A percentile compares a stretch with the other conserved stretches of the same genome.
Conservation (phyloP, 2,329 filamentous ascomycete genomes). For the Ilyonectria destructans region DNA sequence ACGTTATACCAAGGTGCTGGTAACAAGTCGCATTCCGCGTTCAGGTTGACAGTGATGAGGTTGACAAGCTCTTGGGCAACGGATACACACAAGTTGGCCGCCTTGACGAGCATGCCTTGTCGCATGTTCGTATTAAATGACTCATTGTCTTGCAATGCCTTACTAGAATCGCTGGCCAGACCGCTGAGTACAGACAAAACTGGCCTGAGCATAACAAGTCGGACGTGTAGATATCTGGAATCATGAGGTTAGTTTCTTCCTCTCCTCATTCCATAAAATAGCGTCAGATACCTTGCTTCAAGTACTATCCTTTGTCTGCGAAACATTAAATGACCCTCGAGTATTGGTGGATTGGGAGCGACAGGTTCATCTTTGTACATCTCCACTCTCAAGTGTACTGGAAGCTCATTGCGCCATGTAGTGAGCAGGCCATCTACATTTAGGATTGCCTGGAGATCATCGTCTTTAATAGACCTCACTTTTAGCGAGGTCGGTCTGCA, state of each 20-base stretch:
- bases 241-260: neutral
- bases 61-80: neutral
- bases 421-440: neutral
- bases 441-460: neutral
- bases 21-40: neutral
- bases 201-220: neutral
- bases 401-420: neutral
- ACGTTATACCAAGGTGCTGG: slow-evolving; percentile 4
- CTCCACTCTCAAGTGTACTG: neutral
- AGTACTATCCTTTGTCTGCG: neutral
- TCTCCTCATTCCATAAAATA: no score
- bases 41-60: neutral
- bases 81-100: neutral
- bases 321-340: neutral
- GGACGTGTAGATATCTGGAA: neutral
- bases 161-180: neutral
- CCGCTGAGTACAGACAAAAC: neutral
- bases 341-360: neutral
- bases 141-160: neutral
- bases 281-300: neutral
- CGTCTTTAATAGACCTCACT: neutral
- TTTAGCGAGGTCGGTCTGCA: neutral
- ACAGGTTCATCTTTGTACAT: neutral
- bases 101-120: neutral
- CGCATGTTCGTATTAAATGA: neutral